These are phyloP conservation scores for Epichloe gansuensis DNA, from an alignment of 2,329 filamentous ascomycete genomes.

Conservation along the genomic window DNA sequence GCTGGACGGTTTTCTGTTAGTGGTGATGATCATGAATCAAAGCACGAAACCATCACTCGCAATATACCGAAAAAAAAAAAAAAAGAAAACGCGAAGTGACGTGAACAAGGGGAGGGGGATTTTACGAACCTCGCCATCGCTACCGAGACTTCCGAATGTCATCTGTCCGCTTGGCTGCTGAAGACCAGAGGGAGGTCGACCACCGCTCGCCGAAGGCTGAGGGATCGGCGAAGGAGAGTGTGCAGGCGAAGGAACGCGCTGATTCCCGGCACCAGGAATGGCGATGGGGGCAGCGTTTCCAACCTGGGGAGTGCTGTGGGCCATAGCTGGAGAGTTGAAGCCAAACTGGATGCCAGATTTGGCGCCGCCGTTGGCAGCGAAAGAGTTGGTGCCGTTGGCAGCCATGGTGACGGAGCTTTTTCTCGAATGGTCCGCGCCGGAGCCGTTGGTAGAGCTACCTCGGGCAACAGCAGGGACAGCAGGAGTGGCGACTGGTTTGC, in stretches of 20 bases:
- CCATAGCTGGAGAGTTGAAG: constrained; percentile 57
- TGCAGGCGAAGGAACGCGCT: constrained; percentile 69
- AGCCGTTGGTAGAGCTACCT: constrained; percentile 57
- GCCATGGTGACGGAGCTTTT: constrained; percentile 90
- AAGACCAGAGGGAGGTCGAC: constrained; percentile 69
- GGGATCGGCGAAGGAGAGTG: constrained; percentile 90
- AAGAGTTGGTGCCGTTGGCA: constrained; percentile 65
- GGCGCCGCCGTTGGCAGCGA: constrained; percentile 60
- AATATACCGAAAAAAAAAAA: not conserved
- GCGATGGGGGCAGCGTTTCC: constrained; percentile 43
- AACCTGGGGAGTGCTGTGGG: constrained; percentile 54
- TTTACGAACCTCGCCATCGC: constrained; percentile 65
- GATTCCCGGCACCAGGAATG: constrained; percentile 47
- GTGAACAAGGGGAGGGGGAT: constrained; percentile 1
- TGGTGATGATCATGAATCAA: not conserved
- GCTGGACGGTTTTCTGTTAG: constrained; percentile 28
- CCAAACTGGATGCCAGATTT: constrained; percentile 70
- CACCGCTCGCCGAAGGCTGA: constrained; percentile 70
- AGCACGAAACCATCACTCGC: not conserved
- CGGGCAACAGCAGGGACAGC: constrained; percentile 56
- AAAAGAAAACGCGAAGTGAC: constrained; percentile 6
- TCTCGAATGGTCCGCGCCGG: constrained; percentile 58
- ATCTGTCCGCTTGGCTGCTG: constrained; percentile 55
- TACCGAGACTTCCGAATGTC: constrained; percentile 74
- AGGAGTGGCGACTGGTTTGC: constrained; percentile 60